A percentile compares a stretch with the other conserved stretches of the same genome.
Conservation (phyloP, 2,329 filamentous ascomycete species). For the Penicillium glabrum region DNA sequence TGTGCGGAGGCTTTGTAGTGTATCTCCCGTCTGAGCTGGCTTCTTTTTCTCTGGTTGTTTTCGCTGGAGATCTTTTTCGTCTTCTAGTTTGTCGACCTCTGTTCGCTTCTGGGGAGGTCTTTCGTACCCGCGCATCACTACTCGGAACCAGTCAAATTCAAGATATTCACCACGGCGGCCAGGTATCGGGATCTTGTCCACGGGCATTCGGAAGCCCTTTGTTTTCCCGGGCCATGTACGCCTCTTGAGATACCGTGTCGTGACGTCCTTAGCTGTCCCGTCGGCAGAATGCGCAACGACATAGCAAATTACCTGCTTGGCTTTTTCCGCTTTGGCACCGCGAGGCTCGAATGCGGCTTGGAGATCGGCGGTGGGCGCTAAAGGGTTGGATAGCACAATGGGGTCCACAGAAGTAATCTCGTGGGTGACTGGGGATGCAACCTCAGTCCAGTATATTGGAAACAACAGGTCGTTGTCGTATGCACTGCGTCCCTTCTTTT, state of each 20-base stretch:
- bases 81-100: constrained; percentile 75
- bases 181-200: constrained; percentile 79
- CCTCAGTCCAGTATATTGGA: constrained; percentile 92
- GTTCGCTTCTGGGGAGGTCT: constrained; percentile 58
- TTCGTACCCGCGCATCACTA: constrained; percentile 72
- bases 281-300: constrained; percentile 79
- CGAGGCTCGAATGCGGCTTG: constrained; percentile 77
- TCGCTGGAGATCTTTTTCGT: constrained; percentile 72
- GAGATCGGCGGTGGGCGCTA: constrained; percentile 71
- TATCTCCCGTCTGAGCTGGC: constrained; percentile 73
- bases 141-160: constrained; percentile 84
- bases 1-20: constrained; percentile 82
- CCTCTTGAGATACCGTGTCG: constrained; percentile 81
- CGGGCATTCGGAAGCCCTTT: constrained; percentile 75
- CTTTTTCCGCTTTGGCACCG: constrained; percentile 77
- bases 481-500: constrained; percentile 38
- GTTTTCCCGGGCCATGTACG: constrained; percentile 84
- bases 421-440: constrained; percentile 76
- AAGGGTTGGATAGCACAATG: constrained; percentile 62
- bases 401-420: constrained; percentile 79
- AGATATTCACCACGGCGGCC: constrained; percentile 75
- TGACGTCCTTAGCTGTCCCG: constrained; percentile 91
- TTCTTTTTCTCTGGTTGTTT: constrained; percentile 72
- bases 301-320: constrained; percentile 88
- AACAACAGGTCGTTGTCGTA: constrained; percentile 77